Percentiles rank a stretch among this genome's conserved stretches.
Conservation (phyloP, 768 basidiomycete species). For the Favolaschia claudopus region DNA sequence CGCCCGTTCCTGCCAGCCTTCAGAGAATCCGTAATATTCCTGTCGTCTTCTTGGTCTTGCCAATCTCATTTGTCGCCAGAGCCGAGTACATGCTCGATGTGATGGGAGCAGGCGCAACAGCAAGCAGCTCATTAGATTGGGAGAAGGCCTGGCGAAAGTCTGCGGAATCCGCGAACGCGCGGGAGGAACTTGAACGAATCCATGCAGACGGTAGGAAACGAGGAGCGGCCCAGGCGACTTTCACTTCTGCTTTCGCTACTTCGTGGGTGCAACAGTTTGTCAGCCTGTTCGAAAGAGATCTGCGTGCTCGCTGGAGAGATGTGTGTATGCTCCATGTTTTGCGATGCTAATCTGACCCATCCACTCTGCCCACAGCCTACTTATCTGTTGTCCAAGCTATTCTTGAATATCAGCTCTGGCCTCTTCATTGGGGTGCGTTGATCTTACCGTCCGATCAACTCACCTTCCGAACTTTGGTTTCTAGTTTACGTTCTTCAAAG, state of each 20-base stretch:
- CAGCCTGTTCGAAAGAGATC: constrained; percentile 52
- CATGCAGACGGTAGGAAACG: constrained; percentile 53
- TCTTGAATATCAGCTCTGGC: constrained; percentile 59
- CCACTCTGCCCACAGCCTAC: constrained; percentile 42
- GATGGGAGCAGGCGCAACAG: too few species aligned
- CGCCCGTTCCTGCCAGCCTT: constrained; percentile 60
- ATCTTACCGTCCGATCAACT: not conserved
- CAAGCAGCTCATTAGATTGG: constrained; percentile 78
- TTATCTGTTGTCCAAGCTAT: constrained; percentile 65
- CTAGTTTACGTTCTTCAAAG: constrained; percentile 64
- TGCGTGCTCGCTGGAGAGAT: constrained; percentile 56
- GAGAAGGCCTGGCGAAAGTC: constrained; percentile 62
- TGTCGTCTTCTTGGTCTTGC: not conserved
- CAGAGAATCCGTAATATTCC: constrained; percentile 75
- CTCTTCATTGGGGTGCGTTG: constrained; percentile 52
- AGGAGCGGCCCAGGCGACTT: constrained; percentile 41
- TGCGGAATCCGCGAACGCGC: constrained; percentile 44
- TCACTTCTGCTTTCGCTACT: too few species aligned
- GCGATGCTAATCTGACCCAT: not conserved
- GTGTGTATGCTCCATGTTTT: constrained; percentile 1
- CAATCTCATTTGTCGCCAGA: constrained; percentile 37
- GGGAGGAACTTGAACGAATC: constrained; percentile 53
- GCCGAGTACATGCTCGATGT: constrained; percentile 71
- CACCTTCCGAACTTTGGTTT: not conserved
- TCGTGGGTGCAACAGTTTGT: constrained; percentile 57